Evolutionary conservation across 352 stramenopile species (phyloP), one percentile per base, ranked within the genome.

Genomic region (Phytopythium chamaehyphon): DNA sequence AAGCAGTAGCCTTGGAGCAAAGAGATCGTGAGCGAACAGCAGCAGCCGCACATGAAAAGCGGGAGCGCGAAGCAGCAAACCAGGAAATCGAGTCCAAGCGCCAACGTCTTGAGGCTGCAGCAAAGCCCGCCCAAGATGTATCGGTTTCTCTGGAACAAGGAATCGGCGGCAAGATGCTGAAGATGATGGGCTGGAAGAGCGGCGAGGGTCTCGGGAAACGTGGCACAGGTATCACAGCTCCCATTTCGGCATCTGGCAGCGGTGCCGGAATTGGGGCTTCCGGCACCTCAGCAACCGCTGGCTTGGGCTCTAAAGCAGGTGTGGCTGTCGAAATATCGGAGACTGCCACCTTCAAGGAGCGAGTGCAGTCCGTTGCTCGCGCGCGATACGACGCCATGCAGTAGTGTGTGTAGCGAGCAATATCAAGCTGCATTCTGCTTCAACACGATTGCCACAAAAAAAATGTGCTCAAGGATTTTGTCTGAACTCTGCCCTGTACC

Each of bases 161-260:
- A 2, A 87, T 94, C 39, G 84, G 84, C 10, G 84, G 77, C 9
- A 93, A 90, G 54, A 86, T 94, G 80, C 70, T 94, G 21, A 90
- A 91, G 51, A 83, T 90, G 69, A 94, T 93, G 84, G 84, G 82
- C 5, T 94, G 84, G 84, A 93, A 93, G 46, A 83, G 76, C 15
- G 84, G 84, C 8, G 68, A 92, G 56, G 84, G 84, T 8, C 70
- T 94, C 1, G 84, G 84, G 36, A 94, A 93, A 55, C 68, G 86
- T 18, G 78, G 80, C 31, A 90, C 78, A 1, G 84, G 84, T 5
- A 91, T 91, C 57, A 94, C 82, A 0, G 70, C 66, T 7, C 78
- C 81, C 3, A 73, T 94, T 18, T 49, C 71, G 40, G 71, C 77
- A 6, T 54, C 68, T 0, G 65, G 64, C 1, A 78, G 71, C 58